These are phyloP conservation scores for Chytriomyces hyalinus DNA, from an alignment of 192 early-diverging fungal species.

Conservation along the genomic window DNA sequence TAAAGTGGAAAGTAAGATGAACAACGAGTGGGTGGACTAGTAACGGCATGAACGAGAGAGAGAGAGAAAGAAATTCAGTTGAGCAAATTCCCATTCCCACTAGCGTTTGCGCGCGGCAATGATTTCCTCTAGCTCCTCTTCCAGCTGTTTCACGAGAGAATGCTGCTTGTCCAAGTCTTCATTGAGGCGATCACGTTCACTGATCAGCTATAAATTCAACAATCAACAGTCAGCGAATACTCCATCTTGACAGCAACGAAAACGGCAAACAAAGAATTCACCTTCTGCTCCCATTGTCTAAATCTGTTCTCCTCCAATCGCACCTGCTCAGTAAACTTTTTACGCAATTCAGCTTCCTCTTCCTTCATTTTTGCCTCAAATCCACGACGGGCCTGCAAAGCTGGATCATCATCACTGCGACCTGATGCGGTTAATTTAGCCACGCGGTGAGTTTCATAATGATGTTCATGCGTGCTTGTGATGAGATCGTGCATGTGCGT, in stretches of 20 bases:
- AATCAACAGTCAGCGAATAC: neutral
- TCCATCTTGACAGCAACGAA: conserved; percentile 7
- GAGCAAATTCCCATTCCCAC: neutral
- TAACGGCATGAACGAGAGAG: neutral
- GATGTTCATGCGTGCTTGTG: conserved; percentile 87
- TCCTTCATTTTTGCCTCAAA: conserved; percentile 95
- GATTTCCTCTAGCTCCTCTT: conserved; percentile 76
- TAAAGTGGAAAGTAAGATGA: too few species aligned
- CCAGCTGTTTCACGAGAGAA: conserved; percentile 83
- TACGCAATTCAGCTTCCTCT: conserved; percentile 93
- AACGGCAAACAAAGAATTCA: conserved; percentile 19
- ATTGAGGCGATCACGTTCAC: conserved; percentile 97
- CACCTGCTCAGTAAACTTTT: conserved; percentile 98
- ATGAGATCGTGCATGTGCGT: conserved; percentile 98
- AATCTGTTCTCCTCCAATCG: conserved; percentile 96
- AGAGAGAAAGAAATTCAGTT: neutral
- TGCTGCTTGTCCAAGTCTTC: conserved; percentile 97
- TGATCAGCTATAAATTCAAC: conserved; percentile 70
- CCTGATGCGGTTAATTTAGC: conserved; percentile 81
- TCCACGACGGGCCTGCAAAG: conserved; percentile 71
- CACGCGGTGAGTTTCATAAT: conserved; percentile 94
- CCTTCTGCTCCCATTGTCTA: conserved; percentile 95
- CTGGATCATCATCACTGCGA: conserved; percentile 68
- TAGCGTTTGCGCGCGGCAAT: conserved; percentile 47
- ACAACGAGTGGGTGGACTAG: neutral